Conservation (phyloP, 441 rosid species). For the Bruguiera hainesii region DNA sequence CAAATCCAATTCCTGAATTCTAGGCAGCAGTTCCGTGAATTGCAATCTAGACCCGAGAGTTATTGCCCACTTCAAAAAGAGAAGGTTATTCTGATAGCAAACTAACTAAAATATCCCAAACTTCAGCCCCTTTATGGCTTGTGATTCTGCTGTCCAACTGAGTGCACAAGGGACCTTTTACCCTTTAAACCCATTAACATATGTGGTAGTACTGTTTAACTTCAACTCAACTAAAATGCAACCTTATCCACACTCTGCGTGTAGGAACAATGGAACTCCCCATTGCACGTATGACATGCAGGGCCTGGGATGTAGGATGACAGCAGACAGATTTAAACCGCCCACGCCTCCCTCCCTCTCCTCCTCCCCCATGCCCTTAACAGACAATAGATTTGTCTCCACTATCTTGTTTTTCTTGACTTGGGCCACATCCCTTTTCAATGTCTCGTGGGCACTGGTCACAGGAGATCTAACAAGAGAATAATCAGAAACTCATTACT, state of each 20-base stretch:
- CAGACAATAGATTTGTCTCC: constrained; percentile 20
- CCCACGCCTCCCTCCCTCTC: constrained; percentile 25
- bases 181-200: neutral
- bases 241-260: constrained; percentile 6
- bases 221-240: constrained; percentile 1
- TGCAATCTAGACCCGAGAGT: neutral
- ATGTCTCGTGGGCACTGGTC: constrained; percentile 6
- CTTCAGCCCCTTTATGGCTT: neutral
- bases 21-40: constrained; percentile 5
- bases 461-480: constrained; percentile 15
- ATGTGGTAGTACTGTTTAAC: neutral
- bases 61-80: neutral
- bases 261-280: constrained; percentile 21
- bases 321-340: constrained; percentile 32
- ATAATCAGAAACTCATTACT: constrained; percentile 12
- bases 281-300: too few relatives aligned
- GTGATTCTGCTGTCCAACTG: too few relatives aligned
- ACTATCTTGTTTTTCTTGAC: constrained; percentile 14
- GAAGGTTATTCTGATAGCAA: neutral
- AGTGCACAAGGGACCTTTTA: neutral
- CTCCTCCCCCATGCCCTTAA: constrained; percentile 30
- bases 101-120: neutral
- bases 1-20: constrained; percentile 12
- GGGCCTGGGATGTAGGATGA: constrained; percentile 9
- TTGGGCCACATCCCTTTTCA: constrained; percentile 8